A percentile compares a stretch with the other conserved stretches of the same genome.
Evolutionary conservation across 495 filamentous ascomycete genomes (phyloP).

Genomic region (Aspergillus wentii): DNA sequence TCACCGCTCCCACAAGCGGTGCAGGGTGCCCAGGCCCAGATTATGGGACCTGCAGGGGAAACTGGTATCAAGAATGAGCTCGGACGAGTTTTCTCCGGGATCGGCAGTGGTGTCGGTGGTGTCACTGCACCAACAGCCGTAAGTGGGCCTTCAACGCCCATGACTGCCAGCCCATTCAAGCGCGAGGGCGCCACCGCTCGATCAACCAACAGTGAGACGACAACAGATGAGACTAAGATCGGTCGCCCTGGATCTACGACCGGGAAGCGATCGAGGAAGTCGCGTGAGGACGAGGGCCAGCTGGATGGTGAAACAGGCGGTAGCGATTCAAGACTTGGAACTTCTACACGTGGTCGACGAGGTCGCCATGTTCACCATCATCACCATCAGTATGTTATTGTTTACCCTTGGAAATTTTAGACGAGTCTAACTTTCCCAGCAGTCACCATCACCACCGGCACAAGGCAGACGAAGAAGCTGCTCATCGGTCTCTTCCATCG

Average conservation of each 20-base stretch:
- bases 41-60: constrained; percentile 68
- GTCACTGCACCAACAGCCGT: constrained; percentile 48
- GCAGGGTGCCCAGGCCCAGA: constrained; percentile 80
- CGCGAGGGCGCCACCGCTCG: constrained; percentile 34
- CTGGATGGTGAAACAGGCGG: constrained; percentile 58
- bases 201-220: constrained; percentile 29
- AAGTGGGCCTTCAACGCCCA: constrained; percentile 52
- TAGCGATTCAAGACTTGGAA: constrained; percentile 52
- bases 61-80: constrained; percentile 88
- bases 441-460: constrained; percentile 76
- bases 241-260: constrained; percentile 47
- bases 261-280: constrained; percentile 50
- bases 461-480: constrained; percentile 58
- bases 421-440: constrained; percentile 28
- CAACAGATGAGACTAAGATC: constrained; percentile 29
- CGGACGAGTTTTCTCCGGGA: constrained; percentile 84
- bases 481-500: constrained; percentile 30
- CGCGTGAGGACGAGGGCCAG: constrained; percentile 51
- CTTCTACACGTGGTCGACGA: constrained; percentile 53
- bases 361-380: constrained; percentile 52
- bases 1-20: constrained; percentile 90
- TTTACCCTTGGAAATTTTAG: background rate
- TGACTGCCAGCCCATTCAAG: constrained; percentile 51
- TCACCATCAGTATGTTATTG: constrained; percentile 57
- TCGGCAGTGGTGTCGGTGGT: constrained; percentile 77